Base-by-base conservation (phyloP, 225 moss, liverwort and hornwort genomes). In the Sphagnum tenellum region DNA sequence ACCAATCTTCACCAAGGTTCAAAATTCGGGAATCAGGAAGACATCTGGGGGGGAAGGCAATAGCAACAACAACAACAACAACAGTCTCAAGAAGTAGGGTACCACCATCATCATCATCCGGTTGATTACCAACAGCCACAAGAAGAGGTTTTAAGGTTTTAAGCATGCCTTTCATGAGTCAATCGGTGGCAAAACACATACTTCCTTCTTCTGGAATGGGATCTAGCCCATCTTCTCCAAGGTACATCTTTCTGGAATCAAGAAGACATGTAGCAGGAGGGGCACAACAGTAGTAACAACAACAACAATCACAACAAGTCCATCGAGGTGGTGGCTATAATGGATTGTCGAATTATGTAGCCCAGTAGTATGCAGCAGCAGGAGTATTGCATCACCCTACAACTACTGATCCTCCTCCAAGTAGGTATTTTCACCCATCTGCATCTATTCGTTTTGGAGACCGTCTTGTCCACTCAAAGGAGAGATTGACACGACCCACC, bases 211-310 rank as follows among this genome's bases (percentile, higher is more conserved):
- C 66, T 84, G 82, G 66, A 72, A 73, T 63, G 53, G 86, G 90
- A 52, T 98, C 96, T 12, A 85, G 83, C 48, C 96, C 96, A 9
- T 85, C 96, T 11, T 98, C 96, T 48, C 96, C 96, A 68, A 87
- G 92, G 59, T 56, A 74, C 12, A 71, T 66, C 53, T 83, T 53
- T 65, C 81, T 86, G 71, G 89, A 95, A 12, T 73, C 77, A 51
- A 73, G 73, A 3, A 79, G 87, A 54, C 83, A 74, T 50, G 55
- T 74, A 12, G 47, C 71, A 14, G 82, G 70, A n/a, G n/a, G n/a
- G n/a, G n/a, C n/a, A 59, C 68, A 66, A 56, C 81, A 80, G 13
- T 87, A 81, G 67, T 13, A 78, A n/a, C n/a, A n/a, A n/a, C n/a
- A n/a, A n/a, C n/a, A n/a, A 55, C 84, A 78, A 53, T 72, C 66